Evolutionary conservation across 768 basidiomycete genomes (phyloP).

Genomic region (Trichaptum fuscoviolaceum): DNA sequence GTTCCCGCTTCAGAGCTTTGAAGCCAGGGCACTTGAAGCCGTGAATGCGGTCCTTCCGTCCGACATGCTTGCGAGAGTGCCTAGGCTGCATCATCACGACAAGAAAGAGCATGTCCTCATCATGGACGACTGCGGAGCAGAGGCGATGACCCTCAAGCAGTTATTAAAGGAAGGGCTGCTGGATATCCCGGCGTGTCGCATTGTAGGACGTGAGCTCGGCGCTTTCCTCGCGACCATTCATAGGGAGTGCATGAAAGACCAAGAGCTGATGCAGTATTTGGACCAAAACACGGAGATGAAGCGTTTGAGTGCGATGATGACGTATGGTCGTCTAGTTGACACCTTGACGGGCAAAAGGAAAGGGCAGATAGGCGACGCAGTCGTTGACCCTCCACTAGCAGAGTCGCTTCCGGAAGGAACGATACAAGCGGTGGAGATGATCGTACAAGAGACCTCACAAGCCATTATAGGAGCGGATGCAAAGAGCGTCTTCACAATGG

Average conservation of each 20-base stretch:
- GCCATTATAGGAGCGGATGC: slow-evolving; percentile 24
- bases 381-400: slow-evolving; percentile 36
- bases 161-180: slow-evolving; percentile 29
- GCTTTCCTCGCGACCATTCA: slow-evolving; percentile 52
- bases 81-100: slow-evolving; percentile 47
- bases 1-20: slow-evolving; percentile 22
- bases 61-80: slow-evolving; percentile 40
- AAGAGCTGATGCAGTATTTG: slow-evolving; percentile 31
- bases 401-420: slow-evolving; percentile 28
- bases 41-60: slow-evolving; percentile 33
- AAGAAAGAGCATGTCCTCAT: slow-evolving; percentile 44
- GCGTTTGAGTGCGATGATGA: slow-evolving; percentile 32
- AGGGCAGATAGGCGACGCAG: slow-evolving; percentile 25
- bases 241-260: slow-evolving; percentile 31
- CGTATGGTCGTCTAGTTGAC: slow-evolving; percentile 39
- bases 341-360: slow-evolving; percentile 22
- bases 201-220: slow-evolving; percentile 51
- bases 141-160: slow-evolving; percentile 34
- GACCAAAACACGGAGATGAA: slow-evolving; percentile 37
- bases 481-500: slow-evolving; percentile 39
- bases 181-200: slow-evolving; percentile 25
- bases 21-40: slow-evolving; percentile 45
- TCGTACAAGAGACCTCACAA: slow-evolving; percentile 25
- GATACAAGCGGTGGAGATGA: slow-evolving; percentile 27
- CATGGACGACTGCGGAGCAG: slow-evolving; percentile 56